Evolutionary conservation across 192 early-diverging fungal species (phyloP).

Genomic region (Allomyces javanicus): DNA sequence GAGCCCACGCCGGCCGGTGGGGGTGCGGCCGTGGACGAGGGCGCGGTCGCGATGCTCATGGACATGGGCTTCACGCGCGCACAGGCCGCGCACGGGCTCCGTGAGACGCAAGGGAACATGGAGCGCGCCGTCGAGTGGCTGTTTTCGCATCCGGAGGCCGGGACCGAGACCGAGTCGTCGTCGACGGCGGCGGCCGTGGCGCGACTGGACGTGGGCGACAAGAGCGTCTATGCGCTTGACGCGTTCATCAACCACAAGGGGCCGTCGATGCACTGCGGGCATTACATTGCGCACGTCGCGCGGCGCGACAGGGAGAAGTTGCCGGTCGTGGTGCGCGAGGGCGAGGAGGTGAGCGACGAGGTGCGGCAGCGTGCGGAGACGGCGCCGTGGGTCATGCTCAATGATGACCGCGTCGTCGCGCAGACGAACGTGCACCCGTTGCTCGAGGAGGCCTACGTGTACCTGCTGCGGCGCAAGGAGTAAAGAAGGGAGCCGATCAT

Average conservation of each 20-base stretch:
- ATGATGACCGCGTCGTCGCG: slow-evolving; percentile 83
- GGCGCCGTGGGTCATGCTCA: slow-evolving; percentile 70
- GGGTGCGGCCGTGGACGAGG: slow-evolving; percentile 13
- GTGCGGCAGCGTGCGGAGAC: slow-evolving; percentile 13
- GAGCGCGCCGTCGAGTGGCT: slow-evolving; percentile 92
- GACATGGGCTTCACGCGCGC: slow-evolving; percentile 81
- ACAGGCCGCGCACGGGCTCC: slow-evolving; percentile 63
- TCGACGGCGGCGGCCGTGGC: slow-evolving; percentile 2
- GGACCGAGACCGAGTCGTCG: slow-evolving; percentile 20
- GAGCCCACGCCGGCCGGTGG: slow-evolving; percentile 4
- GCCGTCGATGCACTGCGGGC: slow-evolving; percentile 83
- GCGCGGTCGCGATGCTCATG: slow-evolving; percentile 44
- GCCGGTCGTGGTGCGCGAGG: too few species aligned
- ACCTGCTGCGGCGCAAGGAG: slow-evolving; percentile 33
- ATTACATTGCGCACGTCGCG: slow-evolving; percentile 74
- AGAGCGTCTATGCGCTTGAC: slow-evolving; percentile 33
- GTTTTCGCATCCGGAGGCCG: slow-evolving; percentile 64
- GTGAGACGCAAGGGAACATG: slow-evolving; percentile 54
- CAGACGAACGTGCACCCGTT: slow-evolving; percentile 34
- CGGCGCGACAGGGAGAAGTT: slow-evolving; percentile 4
- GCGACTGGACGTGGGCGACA: slow-evolving; percentile 4
- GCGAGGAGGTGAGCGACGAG: too few species aligned
- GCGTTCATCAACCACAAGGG: slow-evolving; percentile 92
- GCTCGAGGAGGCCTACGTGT: slow-evolving; percentile 47
- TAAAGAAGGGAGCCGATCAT: not conserved